A percentile compares a stretch with the other conserved stretches of the same genome.
phyloP scores from a whole-genome alignment of 441 rosid species.

The Pelargonium cotyledonis region DNA sequence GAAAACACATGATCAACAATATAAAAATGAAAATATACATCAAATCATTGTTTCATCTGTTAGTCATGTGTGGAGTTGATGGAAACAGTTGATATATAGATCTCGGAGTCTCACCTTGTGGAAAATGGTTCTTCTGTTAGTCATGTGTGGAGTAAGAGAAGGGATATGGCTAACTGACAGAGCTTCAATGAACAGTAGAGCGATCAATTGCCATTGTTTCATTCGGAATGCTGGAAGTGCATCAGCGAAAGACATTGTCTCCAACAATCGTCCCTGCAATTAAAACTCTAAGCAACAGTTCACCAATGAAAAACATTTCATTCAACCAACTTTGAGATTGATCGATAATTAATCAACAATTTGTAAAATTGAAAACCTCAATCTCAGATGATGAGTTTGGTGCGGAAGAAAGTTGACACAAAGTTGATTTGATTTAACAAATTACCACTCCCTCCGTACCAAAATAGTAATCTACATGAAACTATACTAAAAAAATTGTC shows the following conservation, averaged over 20 bases:
- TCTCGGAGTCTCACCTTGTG: constrained; percentile 36
- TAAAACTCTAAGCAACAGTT: constrained; percentile 1
- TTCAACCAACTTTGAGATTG: background rate
- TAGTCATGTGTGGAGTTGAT: background rate
- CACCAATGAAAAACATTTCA: constrained; percentile 6
- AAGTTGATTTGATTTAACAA: too few species aligned
- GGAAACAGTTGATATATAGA: constrained; percentile 4
- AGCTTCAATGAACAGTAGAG: constrained; percentile 66
- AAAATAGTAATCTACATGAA: too few species aligned
- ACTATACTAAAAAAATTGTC: too few species aligned
- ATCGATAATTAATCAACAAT: background rate
- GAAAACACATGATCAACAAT: background rate
- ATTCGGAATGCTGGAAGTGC: constrained; percentile 60
- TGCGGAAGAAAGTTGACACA: background rate
- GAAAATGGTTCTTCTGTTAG: constrained; percentile 43
- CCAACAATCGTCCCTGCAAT: constrained; percentile 61
- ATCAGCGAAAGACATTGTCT: constrained; percentile 76
- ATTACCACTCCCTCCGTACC: too few species aligned
- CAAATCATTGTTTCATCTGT: background rate
- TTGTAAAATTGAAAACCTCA: background rate
- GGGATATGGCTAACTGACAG: constrained; percentile 68
- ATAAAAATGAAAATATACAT: background rate
- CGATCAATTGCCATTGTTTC: constrained; percentile 77
- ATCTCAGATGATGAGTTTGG: background rate
- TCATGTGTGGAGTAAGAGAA: constrained; percentile 44